Base-by-base conservation (phyloP, 352 stramenopile species). In the Globisporangium middletonii region DNA sequence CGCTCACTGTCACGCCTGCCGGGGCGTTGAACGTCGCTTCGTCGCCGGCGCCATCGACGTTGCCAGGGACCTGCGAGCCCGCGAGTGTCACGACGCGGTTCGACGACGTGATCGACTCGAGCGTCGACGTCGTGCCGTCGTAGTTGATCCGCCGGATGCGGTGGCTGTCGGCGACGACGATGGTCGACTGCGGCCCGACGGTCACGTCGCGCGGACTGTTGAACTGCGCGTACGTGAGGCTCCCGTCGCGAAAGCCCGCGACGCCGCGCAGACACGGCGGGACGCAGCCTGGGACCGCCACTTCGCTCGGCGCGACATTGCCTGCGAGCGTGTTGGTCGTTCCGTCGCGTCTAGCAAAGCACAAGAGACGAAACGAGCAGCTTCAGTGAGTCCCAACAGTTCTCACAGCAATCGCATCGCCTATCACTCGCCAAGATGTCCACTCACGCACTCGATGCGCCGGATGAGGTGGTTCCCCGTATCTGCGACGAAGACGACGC, bases 401-500 rank as follows among this genome's bases (percentile, higher is more conserved):
- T 11, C 30, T 11, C 19, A 15, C 33, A 12, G 12, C 33, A 38
- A 8, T 8, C 4, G 9, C 33, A n/a, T 9, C 19, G 19, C 4
- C 18, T 19, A 50, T n/a, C 19, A 0, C 16, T 27, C 33, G 23
- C 23, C 23, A 23, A 23, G 23, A 23, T 23, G 7, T 35, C 33
- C 33, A 38, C 33, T 38, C 33, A 75, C 76, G 54, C 77, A 92
- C 55, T 79, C 75, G 41, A 98, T 81, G 19, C 75, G 70, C 11
- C 96, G 77, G 33, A 99, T 83, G 3, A 98, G 65, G 62, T 98
- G 89, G 62, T 99, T 99, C 38, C 97, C 93, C 8, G 92, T 98
- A 62, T 99, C 96, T 0, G 96, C 95, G 3, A 99, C 94, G 50
- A 97, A 97, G 9, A 98, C 75, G 50, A 88, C 51, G 28, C 93